phyloP scores from a whole-genome alignment of 2,329 filamentous ascomycete species.

The Nigrospora sphaerica region DNA sequence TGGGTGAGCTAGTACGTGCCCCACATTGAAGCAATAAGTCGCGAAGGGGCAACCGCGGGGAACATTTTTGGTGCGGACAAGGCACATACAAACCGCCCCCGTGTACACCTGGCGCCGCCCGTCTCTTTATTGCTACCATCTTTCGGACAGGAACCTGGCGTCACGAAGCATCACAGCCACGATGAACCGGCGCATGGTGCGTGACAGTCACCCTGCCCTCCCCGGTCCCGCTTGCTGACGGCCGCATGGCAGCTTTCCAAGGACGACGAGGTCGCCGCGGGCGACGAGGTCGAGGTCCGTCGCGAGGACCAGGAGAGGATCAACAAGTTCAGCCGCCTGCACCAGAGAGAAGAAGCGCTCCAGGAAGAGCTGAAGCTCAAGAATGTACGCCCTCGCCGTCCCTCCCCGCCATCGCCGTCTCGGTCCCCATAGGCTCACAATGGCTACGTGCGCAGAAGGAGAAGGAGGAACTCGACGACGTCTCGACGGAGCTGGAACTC shows the following conservation, averaged over 20 bases:
- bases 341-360: constrained; percentile 73
- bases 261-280: constrained; percentile 74
- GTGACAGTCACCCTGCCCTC: constrained; percentile 3
- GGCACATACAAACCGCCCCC: too few relatives aligned
- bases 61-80: too few relatives aligned
- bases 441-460: constrained; percentile 63
- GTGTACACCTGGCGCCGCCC: too few relatives aligned
- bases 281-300: constrained; percentile 86
- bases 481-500: constrained; percentile 84
- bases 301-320: constrained; percentile 98
- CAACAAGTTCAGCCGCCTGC: constrained; percentile 92
- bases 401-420: not conserved
- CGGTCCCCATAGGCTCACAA: constrained; percentile 10
- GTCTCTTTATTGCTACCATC: too few relatives aligned
- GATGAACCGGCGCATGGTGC: constrained; percentile 27
- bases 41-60: too few relatives aligned
- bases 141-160: too few relatives aligned
- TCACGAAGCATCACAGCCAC: constrained; percentile 4
- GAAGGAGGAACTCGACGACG: constrained; percentile 94
- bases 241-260: constrained; percentile 65
- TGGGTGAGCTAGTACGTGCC: too few relatives aligned
- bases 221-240: not conserved
- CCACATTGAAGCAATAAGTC: too few relatives aligned
- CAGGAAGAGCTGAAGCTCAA: constrained; percentile 78
- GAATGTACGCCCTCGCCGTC: constrained; percentile 46